Percentiles rank a stretch among this genome's conserved stretches.
These are phyloP conservation scores for Trametes meyenii DNA, from an alignment of 768 basidiomycete species.

Conservation along the genomic window DNA sequence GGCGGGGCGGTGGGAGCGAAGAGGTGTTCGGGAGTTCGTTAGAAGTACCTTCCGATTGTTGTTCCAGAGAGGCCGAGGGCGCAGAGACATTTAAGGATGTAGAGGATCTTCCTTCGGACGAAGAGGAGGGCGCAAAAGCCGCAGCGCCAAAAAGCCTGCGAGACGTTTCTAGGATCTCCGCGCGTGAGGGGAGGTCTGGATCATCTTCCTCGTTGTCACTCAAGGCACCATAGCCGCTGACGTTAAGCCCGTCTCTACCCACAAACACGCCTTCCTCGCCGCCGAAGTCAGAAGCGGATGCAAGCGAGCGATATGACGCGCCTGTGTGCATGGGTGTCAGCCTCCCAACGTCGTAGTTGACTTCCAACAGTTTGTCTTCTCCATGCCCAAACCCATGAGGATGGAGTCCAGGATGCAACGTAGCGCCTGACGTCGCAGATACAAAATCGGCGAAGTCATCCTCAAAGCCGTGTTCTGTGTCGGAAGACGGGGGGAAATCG, in stretches of 20 bases:
- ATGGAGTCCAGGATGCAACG: constrained; percentile 10
- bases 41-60: too few relatives aligned
- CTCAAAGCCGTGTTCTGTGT: constrained; percentile 51
- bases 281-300: constrained; percentile 63
- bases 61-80: neutral
- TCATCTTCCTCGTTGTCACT: constrained; percentile 19
- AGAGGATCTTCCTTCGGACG: neutral
- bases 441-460: constrained; percentile 83
- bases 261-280: constrained; percentile 34
- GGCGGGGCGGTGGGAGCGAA: neutral
- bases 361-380: constrained; percentile 20
- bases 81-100: neutral
- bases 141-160: constrained; percentile 34
- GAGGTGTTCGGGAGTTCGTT: too few relatives aligned
- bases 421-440: constrained; percentile 48
- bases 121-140: constrained; percentile 8
- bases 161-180: constrained; percentile 36
- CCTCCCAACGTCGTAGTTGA: constrained; percentile 19
- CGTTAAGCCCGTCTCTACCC: constrained; percentile 29
- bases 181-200: constrained; percentile 32
- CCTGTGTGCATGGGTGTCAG: constrained; percentile 34
- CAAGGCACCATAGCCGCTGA: constrained; percentile 11
- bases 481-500: neutral
- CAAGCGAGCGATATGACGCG: constrained; percentile 52
- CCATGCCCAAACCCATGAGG: constrained; percentile 7